Evolutionary conservation across 2,329 filamentous ascomycete genomes (phyloP), one percentile per base, ranked within the genome.

Genomic region (Macroventuria anomochaeta): DNA sequence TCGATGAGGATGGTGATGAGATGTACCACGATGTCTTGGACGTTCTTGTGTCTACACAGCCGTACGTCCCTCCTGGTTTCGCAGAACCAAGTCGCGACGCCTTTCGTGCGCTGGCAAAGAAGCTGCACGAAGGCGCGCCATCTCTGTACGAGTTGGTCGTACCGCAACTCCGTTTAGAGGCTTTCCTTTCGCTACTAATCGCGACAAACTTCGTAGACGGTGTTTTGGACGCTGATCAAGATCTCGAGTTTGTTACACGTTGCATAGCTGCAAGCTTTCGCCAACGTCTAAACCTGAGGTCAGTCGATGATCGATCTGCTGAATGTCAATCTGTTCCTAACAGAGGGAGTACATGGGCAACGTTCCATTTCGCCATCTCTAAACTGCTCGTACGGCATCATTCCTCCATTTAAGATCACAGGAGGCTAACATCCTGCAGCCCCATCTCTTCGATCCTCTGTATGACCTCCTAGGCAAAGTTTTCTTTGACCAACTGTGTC

Each of bases 21-120:
- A 46, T 37, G 32, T 46, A 37, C 21, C 42, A 46, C n/a, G 32
- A 46, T 21, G 42, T 46, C 21, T 13, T 46, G 26, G 33, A 21
- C 31, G 21, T 46, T n/a, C 42, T 46, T 10, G 21, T 7, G 2
- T 46, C 32, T 15, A 46, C 42, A 18, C 21, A 29, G 12, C 42
- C 42, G 2, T 28, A 46, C 33, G 23, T 46, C 8, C 42, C 42
- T 8, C 21, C 33, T 13, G 17, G 20, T n/a, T 36, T 13, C n/a
- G 42, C 42, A 18, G 32, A 29, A n/a, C 32, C 32, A 6, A 28
- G 15, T 15, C 42, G 42, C 15, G 42, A 46, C 8, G 42, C n/a
- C 23, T 46, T 37, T 21, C 42, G 42, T 21, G 20, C n/a, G 8
- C 32, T 46, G 6, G 42, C 42, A 8, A 37, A 11, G 15, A n/a